These are phyloP conservation scores for Pseudogymnoascus verrucosus DNA, from an alignment of 2,329 filamentous ascomycete species.

Conservation along the genomic window DNA sequence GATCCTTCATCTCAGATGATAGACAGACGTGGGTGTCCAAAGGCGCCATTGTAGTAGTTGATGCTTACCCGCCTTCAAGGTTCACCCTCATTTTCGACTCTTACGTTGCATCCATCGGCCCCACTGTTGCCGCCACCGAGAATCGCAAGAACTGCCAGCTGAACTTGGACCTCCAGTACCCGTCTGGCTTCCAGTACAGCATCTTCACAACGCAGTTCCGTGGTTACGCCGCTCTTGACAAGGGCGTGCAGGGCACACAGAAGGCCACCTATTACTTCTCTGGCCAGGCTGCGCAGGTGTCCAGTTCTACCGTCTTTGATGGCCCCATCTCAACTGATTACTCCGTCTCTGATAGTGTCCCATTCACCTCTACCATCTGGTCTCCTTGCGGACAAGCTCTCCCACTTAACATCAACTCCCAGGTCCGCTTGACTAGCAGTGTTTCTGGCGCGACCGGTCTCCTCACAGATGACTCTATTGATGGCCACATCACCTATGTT, in stretches of 20 bases:
- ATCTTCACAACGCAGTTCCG: conserved; percentile 44
- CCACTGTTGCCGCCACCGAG: conserved; percentile 33
- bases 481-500: conserved; percentile 38
- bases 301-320: conserved; percentile 33
- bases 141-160: conserved; percentile 47
- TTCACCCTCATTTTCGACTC: conserved; percentile 45
- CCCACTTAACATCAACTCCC: conserved; percentile 46
- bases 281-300: conserved; percentile 30
- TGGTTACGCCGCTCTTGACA: conserved; percentile 40
- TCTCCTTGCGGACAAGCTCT: conserved; percentile 42
- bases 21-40: conserved; percentile 32
- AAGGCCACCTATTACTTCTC: conserved; percentile 49
- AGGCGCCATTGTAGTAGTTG: conserved; percentile 13
- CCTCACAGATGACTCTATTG: conserved; percentile 41
- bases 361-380: conserved; percentile 40
- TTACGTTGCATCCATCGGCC: conserved; percentile 43
- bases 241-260: conserved; percentile 38
- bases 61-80: conserved; percentile 12
- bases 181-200: conserved; percentile 44
- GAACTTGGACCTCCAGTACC: conserved; percentile 43
- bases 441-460: conserved; percentile 30
- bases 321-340: conserved; percentile 37
- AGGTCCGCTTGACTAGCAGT: conserved; percentile 34
- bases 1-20: conserved; percentile 35
- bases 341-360: conserved; percentile 34